Conservation (phyloP, 306 rosid species). For the Trifolium subterraneum region DNA sequence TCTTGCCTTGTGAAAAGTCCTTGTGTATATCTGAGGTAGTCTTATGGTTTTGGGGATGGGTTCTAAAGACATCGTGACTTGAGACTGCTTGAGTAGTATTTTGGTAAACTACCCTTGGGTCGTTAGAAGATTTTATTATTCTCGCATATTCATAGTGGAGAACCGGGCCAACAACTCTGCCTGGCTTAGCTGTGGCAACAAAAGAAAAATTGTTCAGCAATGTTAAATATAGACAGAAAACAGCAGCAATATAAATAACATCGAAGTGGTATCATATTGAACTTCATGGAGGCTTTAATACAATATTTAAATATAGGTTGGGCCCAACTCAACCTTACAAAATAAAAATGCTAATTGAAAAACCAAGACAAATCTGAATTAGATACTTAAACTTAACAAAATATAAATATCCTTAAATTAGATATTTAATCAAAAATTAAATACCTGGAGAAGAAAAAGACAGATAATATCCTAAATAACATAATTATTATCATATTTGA, state of each 20-base stretch:
- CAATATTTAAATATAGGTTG: too few relatives aligned
- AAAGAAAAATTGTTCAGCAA: constrained; percentile 10
- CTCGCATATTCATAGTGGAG: constrained; percentile 55
- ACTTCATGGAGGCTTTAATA: neutral
- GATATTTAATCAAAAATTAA: too few relatives aligned
- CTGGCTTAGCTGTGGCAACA: constrained; percentile 61
- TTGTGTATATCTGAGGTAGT: constrained; percentile 40
- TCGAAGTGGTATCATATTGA: constrained; percentile 12
- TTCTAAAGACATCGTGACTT: constrained; percentile 44
- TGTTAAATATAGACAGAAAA: constrained; percentile 10
- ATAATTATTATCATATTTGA: neutral
- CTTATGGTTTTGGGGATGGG: constrained; percentile 46
- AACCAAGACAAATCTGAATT: too few relatives aligned
- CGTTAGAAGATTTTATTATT: constrained; percentile 44
- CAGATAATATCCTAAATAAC: too few relatives aligned
- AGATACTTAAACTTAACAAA: too few relatives aligned
- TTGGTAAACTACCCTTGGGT: constrained; percentile 50
- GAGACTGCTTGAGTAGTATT: constrained; percentile 47
- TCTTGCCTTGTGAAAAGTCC: constrained; percentile 46
- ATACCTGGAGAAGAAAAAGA: too few relatives aligned
- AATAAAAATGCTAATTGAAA: too few relatives aligned
- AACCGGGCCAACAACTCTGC: constrained; percentile 69
- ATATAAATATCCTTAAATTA: too few relatives aligned
- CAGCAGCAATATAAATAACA: constrained; percentile 2
- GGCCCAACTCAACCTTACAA: too few relatives aligned